Evolutionary conservation across 2,329 filamentous ascomycete genomes (phyloP).

Genomic region (Diaporthe eres): DNA sequence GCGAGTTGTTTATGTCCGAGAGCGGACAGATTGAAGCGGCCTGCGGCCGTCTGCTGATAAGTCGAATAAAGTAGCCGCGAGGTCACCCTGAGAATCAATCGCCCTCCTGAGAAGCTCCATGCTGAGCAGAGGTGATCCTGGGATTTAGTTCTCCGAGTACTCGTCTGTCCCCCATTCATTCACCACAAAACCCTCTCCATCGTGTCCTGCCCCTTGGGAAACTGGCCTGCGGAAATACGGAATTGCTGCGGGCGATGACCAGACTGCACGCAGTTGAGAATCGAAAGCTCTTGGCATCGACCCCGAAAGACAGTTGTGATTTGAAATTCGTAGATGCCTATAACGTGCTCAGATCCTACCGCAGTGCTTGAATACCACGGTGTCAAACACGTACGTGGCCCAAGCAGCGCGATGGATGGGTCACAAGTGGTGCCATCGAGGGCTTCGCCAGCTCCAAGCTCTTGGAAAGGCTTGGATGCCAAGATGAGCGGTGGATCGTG

Average conservation of each 20-base stretch:
- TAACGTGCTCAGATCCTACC: slow-evolving; percentile 1
- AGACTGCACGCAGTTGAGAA: neutral
- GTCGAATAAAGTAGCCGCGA: slow-evolving; percentile 29
- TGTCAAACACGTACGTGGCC: slow-evolving; percentile 27
- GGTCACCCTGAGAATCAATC: slow-evolving; percentile 23
- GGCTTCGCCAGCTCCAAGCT: slow-evolving; percentile 12
- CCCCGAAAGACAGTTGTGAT: neutral
- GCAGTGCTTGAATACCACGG: slow-evolving; percentile 18
- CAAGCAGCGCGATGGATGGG: neutral
- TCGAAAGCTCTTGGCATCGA: slow-evolving; percentile 1
- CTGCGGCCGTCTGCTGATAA: slow-evolving; percentile 34
- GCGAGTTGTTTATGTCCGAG: slow-evolving; percentile 58
- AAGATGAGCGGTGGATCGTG: slow-evolving; percentile 10
- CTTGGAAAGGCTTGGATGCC: slow-evolving; percentile 30
- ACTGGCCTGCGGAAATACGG: slow-evolving; percentile 23
- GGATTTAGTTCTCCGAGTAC: neutral
- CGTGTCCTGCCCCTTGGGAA: neutral
- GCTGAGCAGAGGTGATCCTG: slow-evolving; percentile 16
- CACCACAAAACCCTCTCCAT: neutral
- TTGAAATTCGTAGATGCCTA: neutral
- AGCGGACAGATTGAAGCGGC: slow-evolving; percentile 36
- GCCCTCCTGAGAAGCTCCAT: slow-evolving; percentile 18
- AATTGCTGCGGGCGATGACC: neutral
- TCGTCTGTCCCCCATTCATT: neutral
- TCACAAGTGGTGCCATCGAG: slow-evolving; percentile 21